These are phyloP conservation scores for Rhynchosporium secalis DNA, from an alignment of 2,329 filamentous ascomycete species.

Conservation along the genomic window DNA sequence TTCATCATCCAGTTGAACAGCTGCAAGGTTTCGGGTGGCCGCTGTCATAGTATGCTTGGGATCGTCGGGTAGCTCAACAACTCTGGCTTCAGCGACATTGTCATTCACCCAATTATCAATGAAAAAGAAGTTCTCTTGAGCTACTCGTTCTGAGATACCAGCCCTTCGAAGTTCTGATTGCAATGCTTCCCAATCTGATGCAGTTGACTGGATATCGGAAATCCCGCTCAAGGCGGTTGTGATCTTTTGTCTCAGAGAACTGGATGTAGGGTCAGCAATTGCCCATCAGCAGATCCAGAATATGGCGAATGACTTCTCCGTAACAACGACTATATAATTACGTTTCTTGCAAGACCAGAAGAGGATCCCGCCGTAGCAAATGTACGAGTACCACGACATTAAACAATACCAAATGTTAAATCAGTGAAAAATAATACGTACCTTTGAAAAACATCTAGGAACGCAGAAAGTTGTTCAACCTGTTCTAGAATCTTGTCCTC, in stretches of 20 bases:
- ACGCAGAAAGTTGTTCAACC: conserved; percentile 17
- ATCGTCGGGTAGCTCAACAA: neutral
- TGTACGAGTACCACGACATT: too few relatives aligned
- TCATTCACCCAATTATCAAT: conserved; percentile 27
- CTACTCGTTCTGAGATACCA: conserved; percentile 22
- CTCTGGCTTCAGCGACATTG: neutral
- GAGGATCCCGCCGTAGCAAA: neutral
- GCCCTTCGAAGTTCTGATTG: conserved; percentile 20
- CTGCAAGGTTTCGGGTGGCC: neutral
- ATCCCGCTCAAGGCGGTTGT: neutral
- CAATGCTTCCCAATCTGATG: conserved; percentile 23
- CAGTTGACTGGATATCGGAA: conserved; percentile 17
- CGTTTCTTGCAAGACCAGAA: neutral
- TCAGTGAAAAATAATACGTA: conserved; percentile 8
- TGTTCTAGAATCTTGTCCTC: conserved; percentile 17
- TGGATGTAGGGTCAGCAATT: conserved; percentile 1
- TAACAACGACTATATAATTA: too few relatives aligned
- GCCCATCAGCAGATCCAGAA: neutral
- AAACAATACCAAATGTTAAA: neutral
- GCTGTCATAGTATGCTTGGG: too few relatives aligned
- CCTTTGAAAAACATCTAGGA: conserved; percentile 23
- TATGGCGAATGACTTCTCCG: too few relatives aligned
- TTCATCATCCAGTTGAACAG: neutral
- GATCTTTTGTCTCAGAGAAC: neutral
- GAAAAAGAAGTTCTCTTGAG: conserved; percentile 30